These are phyloP conservation scores for Agaricus sinodeliciosus DNA, from an alignment of 768 basidiomycete genomes.

Conservation along the genomic window DNA sequence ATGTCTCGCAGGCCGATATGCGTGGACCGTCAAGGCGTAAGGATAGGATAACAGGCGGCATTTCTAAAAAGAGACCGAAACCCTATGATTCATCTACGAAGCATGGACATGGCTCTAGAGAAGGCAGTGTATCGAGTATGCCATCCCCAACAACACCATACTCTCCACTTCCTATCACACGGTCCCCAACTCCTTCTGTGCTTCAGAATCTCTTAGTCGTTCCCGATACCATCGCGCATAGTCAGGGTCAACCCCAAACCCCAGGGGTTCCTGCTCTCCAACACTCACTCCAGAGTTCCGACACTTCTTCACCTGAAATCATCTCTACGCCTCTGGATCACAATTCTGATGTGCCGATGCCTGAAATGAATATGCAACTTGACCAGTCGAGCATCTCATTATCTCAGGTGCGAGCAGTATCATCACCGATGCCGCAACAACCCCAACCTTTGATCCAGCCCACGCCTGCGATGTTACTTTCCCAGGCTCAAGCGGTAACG, in stretches of 20 bases:
- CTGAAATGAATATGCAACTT: conserved; percentile 21
- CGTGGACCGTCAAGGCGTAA: conserved; percentile 45
- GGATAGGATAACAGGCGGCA: conserved; percentile 23
- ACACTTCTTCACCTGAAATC: conserved; percentile 40
- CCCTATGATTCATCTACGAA: conserved; percentile 57
- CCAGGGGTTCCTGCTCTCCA: conserved; percentile 25
- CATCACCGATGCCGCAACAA: conserved; percentile 16
- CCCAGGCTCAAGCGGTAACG: conserved; percentile 18
- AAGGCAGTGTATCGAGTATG: conserved; percentile 47
- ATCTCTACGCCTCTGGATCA: conserved; percentile 38
- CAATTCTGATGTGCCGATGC: conserved; percentile 32
- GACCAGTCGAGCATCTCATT: conserved; percentile 9
- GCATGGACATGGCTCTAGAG: conserved; percentile 38
- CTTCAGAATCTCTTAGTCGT: conserved; percentile 24
- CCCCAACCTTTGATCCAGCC: conserved; percentile 18
- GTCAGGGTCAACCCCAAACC: conserved; percentile 12
- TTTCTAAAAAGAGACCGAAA: conserved; percentile 55
- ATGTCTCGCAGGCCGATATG: conserved; percentile 24
- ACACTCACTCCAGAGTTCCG: conserved; percentile 34
- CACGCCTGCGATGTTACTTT: conserved; percentile 22
- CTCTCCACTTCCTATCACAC: conserved; percentile 34
- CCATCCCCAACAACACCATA: conserved; percentile 42
- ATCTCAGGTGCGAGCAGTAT: conserved; percentile 12
- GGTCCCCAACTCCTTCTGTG: conserved; percentile 38
- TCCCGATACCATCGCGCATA: conserved; percentile 18